Evolutionary conservation across 129 eudicot genomes (phyloP), one percentile per base, ranked within the genome.

Genomic region (Escallonia rubra): DNA sequence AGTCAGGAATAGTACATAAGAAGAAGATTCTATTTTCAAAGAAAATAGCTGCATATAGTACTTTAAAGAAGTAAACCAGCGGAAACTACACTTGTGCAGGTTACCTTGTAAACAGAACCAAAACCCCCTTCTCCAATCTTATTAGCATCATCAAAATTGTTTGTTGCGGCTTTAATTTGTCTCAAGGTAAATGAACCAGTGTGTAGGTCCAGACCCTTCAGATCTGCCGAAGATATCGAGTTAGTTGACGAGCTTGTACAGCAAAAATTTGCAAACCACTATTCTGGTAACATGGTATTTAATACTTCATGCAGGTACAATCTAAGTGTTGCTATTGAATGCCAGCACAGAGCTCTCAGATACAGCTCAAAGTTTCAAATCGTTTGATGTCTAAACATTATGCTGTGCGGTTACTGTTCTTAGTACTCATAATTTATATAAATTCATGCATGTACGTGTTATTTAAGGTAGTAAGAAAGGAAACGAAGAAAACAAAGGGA

Each of bases 61-160:
- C 80, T 58, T 61, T 10, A 44, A 63, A 10, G 15, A n/a, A 11
- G 45, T 34, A 49, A 50, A 54, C 14, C 14, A 4, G 59, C 39
- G 43, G 38, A 67, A 12, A 66, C 13, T 5, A n/a, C 3, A 40
- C 8, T 51, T 38, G 16, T 13, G 59, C 68, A 63, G 38, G 23
- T 43, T 71, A 87, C 95, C 90, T 84, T 85, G 74, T 70, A 87
- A 10, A 87, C 90, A 13, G 83, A 59, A 52, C 95, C 95, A 77
- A 87, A 87, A 69, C 95, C 95, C 63, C 95, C 95, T 81, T 87
- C 95, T 56, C 95, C 95, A 58, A 87, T 73, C 69, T 87, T 87
- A 52, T 88, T 88, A 55, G 86, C 66, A 47, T 69, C 70, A 77
- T 81, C 83, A 45, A 88, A 88, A 54, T 88, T 72, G 58, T 82